Evolutionary conservation across 1,284 basidiomycete species (phyloP).

Genomic region (Ganoderma boninense): DNA sequence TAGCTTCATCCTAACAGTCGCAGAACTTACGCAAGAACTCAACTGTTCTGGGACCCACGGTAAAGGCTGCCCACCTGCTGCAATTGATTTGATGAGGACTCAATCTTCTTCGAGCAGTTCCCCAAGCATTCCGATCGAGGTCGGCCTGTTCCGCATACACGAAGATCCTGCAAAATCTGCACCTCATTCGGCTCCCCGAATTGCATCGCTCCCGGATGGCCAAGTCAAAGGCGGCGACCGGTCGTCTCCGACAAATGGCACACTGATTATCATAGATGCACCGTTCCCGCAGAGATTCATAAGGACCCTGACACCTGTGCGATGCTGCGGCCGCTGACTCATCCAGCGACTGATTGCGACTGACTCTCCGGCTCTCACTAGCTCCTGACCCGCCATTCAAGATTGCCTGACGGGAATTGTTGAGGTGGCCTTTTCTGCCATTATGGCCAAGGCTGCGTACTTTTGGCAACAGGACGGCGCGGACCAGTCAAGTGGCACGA

Average conservation of each 20-base stretch:
- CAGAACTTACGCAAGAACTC: constrained; percentile 96
- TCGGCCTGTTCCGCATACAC: constrained; percentile 96
- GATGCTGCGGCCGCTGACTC: constrained; percentile 36
- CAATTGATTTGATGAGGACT: constrained; percentile 5
- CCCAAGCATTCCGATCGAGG: constrained; percentile 93
- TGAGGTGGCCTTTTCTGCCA: constrained; percentile 97
- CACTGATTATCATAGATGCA: constrained; percentile 95
- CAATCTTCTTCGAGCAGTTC: constrained; percentile 62
- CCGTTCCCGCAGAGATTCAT: constrained; percentile 81
- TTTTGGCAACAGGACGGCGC: constrained; percentile 90
- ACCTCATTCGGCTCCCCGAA: constrained; percentile 69
- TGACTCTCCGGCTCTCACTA: constrained; percentile 38
- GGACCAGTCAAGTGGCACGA: constrained; percentile 59
- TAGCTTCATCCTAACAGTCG: constrained; percentile 93
- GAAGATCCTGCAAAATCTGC: constrained; percentile 80
- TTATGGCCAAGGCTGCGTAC: constrained; percentile 95
- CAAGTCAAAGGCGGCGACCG: constrained; percentile 86
- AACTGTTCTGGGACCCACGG: constrained; percentile 82
- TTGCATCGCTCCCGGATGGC: constrained; percentile 86
- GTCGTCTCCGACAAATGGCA: constrained; percentile 97
- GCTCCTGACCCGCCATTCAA: constrained; percentile 82
- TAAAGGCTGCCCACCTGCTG: constrained; percentile 50
- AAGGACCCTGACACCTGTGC: constrained; percentile 72
- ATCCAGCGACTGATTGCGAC: not conserved
- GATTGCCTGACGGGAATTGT: constrained; percentile 95